These are phyloP conservation scores for Posidonia oceanica DNA, from an alignment of 116 monocot species.

Conservation along the genomic window DNA sequence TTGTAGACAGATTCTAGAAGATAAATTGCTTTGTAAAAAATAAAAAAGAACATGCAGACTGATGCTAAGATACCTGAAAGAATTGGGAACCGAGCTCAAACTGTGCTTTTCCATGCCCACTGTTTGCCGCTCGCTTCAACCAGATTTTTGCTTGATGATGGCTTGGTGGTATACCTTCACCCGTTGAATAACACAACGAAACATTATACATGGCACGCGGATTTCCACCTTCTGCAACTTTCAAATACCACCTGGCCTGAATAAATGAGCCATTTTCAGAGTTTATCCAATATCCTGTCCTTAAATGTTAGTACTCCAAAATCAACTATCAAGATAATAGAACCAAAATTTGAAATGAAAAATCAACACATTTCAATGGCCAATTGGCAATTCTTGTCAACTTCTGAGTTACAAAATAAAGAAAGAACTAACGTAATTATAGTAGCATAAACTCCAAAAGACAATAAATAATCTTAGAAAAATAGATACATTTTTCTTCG, in stretches of 20 bases:
- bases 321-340: not conserved
- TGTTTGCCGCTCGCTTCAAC: conserved; percentile 56
- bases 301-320: not conserved
- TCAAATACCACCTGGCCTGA: conserved; percentile 55
- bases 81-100: conserved; percentile 42
- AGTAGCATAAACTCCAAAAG: too few species aligned
- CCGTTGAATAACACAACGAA: conserved; percentile 39
- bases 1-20: not conserved
- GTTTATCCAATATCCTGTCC: not conserved
- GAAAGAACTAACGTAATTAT: too few species aligned
- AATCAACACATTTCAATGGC: not conserved
- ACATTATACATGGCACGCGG: conserved; percentile 62
- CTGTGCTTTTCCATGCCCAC: conserved; percentile 45
- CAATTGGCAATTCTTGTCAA: not conserved
- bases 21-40: not conserved
- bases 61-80: conserved; percentile 15
- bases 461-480: too few species aligned
- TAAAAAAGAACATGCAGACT: not conserved
- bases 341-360: not conserved
- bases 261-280: conserved; percentile 5
- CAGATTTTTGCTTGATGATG: conserved; percentile 24
- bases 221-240: conserved; percentile 61
- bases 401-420: too few species aligned
- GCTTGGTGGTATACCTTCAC: conserved; percentile 30
- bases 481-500: too few species aligned